These are phyloP conservation scores for Quercus tomentella DNA, from an alignment of 331 rosid species.

Conservation along the genomic window DNA sequence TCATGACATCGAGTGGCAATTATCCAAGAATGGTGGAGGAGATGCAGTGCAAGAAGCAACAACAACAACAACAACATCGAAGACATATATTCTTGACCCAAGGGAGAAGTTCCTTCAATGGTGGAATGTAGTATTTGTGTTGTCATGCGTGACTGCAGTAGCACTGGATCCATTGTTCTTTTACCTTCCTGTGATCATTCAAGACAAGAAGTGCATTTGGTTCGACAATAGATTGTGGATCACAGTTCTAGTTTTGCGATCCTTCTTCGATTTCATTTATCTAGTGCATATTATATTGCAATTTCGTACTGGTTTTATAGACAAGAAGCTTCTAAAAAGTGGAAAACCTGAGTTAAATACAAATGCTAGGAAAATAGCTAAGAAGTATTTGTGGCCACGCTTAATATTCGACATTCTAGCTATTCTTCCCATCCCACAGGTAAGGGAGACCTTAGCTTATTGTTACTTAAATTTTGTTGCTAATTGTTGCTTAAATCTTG, in stretches of 20 bases:
- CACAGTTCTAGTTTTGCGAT: conserved; percentile 71
- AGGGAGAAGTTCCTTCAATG: conserved; percentile 83
- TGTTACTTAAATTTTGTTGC: no score
- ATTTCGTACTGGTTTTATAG: conserved; percentile 84
- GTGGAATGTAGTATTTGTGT: conserved; percentile 84
- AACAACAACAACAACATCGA: no score
- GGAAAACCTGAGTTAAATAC: conserved; percentile 59
- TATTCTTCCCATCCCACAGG: conserved; percentile 96
- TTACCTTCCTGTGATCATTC: conserved; percentile 70
- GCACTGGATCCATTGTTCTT: conserved; percentile 92
- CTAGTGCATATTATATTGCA: conserved; percentile 78
- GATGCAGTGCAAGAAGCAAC: no score
- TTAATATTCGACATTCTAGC: conserved; percentile 84
- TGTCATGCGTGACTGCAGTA: conserved; percentile 73
- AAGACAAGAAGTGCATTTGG: conserved; percentile 53
- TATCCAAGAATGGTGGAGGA: no score
- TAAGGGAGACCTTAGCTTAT: not conserved
- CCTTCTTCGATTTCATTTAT: conserved; percentile 72
- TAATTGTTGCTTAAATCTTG: no score
- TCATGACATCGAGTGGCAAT: no score
- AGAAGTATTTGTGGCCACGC: conserved; percentile 70
- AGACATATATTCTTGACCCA: conserved; percentile 89
- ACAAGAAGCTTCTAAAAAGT: conserved; percentile 46
- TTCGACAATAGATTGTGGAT: conserved; percentile 64
- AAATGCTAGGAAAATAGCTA: conserved; percentile 82